Conservation (phyloP, 495 filamentous ascomycete genomes). For the Penicillium ucsense region DNA sequence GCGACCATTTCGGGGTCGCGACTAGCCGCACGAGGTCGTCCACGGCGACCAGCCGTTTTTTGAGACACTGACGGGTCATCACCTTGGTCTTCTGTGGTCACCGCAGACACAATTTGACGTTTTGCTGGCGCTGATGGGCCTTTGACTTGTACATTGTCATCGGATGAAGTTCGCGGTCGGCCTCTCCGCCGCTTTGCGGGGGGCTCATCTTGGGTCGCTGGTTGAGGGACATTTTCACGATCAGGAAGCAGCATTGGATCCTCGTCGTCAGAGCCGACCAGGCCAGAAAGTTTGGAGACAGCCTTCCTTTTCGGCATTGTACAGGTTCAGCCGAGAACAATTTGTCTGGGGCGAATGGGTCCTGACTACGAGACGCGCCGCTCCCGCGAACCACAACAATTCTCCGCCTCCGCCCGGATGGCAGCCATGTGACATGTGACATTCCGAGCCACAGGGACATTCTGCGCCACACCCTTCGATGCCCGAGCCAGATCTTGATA, state of each 20-base stretch:
- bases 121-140: constrained; percentile 7
- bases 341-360: neutral
- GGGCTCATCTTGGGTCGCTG: constrained; percentile 23
- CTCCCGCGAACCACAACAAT: constrained; percentile 11
- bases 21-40: constrained; percentile 33
- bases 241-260: constrained; percentile 34
- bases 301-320: constrained; percentile 47
- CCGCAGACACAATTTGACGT: constrained; percentile 7
- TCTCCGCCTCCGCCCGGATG: constrained; percentile 8
- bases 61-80: constrained; percentile 22
- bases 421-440: constrained; percentile 23
- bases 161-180: constrained; percentile 23
- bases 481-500: constrained; percentile 15
- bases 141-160: constrained; percentile 16
- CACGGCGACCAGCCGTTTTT: constrained; percentile 18
- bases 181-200: constrained; percentile 34
- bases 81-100: constrained; percentile 25
- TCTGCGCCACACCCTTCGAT: constrained; percentile 25
- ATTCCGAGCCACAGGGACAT: constrained; percentile 14
- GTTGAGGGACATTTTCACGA: constrained; percentile 14
- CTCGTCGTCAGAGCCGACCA: constrained; percentile 61
- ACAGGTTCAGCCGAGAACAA: neutral
- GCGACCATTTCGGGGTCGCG: constrained; percentile 20
- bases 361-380: neutral
- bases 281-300: constrained; percentile 46